Percentiles rank a stretch among this genome's conserved stretches.
These are phyloP conservation scores for Phyllosticta citriasiana DNA, from an alignment of 2,329 filamentous ascomycete genomes.

Conservation along the genomic window DNA sequence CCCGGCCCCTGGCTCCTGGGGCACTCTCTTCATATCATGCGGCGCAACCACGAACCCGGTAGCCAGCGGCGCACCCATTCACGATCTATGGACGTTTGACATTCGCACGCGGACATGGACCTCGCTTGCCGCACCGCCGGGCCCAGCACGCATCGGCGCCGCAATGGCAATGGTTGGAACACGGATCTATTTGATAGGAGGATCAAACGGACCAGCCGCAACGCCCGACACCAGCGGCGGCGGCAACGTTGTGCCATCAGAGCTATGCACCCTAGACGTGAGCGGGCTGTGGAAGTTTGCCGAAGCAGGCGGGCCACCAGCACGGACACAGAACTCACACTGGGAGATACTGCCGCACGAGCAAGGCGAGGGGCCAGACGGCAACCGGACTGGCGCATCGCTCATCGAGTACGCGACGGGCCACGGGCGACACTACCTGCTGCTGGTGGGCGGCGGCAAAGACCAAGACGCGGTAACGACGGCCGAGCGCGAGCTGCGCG, in stretches of 20 bases:
- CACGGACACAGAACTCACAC: slow-evolving; percentile 17
- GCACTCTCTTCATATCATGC: slow-evolving; percentile 43
- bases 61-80: slow-evolving; percentile 16
- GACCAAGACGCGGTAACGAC: slow-evolving; percentile 2
- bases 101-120: slow-evolving; percentile 40
- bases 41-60: slow-evolving; percentile 24
- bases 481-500: slow-evolving; percentile 4
- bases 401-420: slow-evolving; percentile 41
- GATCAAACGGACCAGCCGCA: slow-evolving; percentile 19
- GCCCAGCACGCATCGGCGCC: slow-evolving; percentile 25
- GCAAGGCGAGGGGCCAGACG: slow-evolving; percentile 26
- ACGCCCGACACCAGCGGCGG: slow-evolving; percentile 14
- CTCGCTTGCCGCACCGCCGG: slow-evolving; percentile 37
- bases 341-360: slow-evolving; percentile 24
- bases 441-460: slow-evolving; percentile 40
- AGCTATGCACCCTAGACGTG: slow-evolving; percentile 19
- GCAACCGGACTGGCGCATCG: slow-evolving; percentile 32
- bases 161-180: slow-evolving; percentile 36
- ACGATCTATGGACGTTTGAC: slow-evolving; percentile 44
- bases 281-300: slow-evolving; percentile 25
- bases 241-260: slow-evolving; percentile 13
- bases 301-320: slow-evolving; percentile 24
- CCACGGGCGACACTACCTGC: slow-evolving; percentile 42
- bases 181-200: slow-evolving; percentile 39
- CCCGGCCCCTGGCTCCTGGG: slow-evolving; percentile 31